Evolutionary conservation across 768 basidiomycete genomes (phyloP), one percentile per base, ranked within the genome.

Genomic region (Punctularia strigosozonata): DNA sequence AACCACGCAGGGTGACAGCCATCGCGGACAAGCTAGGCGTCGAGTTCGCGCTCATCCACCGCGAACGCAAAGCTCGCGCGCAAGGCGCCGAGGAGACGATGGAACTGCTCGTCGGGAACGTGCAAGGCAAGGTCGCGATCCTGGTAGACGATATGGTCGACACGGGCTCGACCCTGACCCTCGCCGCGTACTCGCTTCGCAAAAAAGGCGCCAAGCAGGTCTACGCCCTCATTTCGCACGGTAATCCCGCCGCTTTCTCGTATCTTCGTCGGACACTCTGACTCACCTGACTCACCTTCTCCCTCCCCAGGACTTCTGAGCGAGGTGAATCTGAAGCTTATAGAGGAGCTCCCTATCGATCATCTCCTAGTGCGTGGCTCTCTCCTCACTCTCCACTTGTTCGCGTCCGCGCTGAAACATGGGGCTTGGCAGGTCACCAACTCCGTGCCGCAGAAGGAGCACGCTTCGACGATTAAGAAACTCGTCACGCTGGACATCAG

Each of bases 111-210:
- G 94, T 99, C 42, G 95, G 95, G 8, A 83, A 90, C 52, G 95
- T 98, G 40, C 73, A 69, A 46, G 90, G 80, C 66, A 97, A 90
- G 84, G 73, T 91, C 38, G 91, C 87, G 26, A 88, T 99, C 53
- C 71, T 99, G 33, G 88, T 99, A 24, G 95, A 99, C 57, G 95
- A 99, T 54, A 98, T 99, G 94, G 83, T 95, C 52, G 95, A 99
- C 56, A 89, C 88, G 4, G 94, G 92, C 10, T 72, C 68, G 25
- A 98, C 95, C n/a, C 68, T 98, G 21, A 67, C 75, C 12, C 64
- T 94, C 12, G 95, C 95, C 8, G 78, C 78, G 5, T 74, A 75
- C 32, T 85, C 88, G n/a, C 67, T 99, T 33, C 66, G 80, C 36
- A 90, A 95, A 50, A 83, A 82, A 43, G 95, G 95, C 17, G 94